A percentile compares a stretch with the other conserved stretches of the same genome.
These are phyloP conservation scores for Hydrangea macrophylla DNA, from an alignment of 148 eudicot genomes.

Conservation along the genomic window DNA sequence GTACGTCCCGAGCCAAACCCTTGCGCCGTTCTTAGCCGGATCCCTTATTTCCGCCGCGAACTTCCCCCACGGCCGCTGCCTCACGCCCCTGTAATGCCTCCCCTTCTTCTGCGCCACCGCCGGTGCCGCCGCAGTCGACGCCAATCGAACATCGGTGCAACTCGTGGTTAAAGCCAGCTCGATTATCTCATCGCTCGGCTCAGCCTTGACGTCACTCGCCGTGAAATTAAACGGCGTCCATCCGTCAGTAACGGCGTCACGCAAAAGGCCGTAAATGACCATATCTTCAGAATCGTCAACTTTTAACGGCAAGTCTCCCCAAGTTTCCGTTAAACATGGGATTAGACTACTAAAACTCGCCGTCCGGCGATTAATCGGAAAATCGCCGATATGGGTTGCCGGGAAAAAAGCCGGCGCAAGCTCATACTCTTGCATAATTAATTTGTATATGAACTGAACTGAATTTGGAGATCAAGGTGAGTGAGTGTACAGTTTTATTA, in stretches of 20 bases:
- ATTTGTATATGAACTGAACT: background rate
- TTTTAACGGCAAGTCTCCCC: conserved; percentile 52
- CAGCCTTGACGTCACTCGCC: conserved; percentile 26
- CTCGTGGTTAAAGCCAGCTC: conserved; percentile 3
- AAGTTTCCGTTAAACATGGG: conserved; percentile 38
- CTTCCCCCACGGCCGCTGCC: conserved; percentile 64
- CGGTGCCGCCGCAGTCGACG: background rate
- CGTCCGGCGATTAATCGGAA: conserved; percentile 26
- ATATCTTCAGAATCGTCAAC: conserved; percentile 46
- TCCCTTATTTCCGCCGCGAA: conserved; percentile 64
- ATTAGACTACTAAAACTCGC: conserved; percentile 39
- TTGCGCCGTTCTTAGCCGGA: conserved; percentile 59
- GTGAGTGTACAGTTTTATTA: background rate
- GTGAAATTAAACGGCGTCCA: conserved; percentile 42
- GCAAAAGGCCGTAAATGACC: conserved; percentile 41
- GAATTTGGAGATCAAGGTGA: background rate
- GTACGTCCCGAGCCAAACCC: conserved; percentile 67
- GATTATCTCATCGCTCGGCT: conserved; percentile 14
- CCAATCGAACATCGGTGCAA: conserved; percentile 3
- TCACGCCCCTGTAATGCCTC: conserved; percentile 50
- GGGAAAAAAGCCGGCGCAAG: background rate
- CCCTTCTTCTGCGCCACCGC: conserved; percentile 21
- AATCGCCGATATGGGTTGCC: conserved; percentile 15
- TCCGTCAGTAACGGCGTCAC: conserved; percentile 40
- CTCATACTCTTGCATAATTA: background rate